Percentiles rank a stretch among this genome's conserved stretches.
phyloP scores from a whole-genome alignment of 164 flowering plant species.

The Protea cynaroides region DNA sequence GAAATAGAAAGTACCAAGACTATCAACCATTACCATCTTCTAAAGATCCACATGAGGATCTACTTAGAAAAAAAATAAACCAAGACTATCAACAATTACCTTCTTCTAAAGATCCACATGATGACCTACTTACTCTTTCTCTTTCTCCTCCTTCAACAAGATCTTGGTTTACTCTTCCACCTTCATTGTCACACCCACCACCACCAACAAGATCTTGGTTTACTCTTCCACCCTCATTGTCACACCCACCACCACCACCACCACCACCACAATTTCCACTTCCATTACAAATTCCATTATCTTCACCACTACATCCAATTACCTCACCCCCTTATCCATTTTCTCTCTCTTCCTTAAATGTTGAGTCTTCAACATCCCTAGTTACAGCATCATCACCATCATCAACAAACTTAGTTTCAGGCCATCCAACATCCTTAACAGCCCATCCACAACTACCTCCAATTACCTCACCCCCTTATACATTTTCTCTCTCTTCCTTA shows the following conservation, averaged over 20 bases:
- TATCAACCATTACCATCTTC: too few species aligned
- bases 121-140: neutral
- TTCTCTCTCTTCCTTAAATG: neutral
- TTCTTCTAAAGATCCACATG: neutral
- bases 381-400: too few species aligned
- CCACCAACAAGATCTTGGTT: neutral
- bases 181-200: neutral
- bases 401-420: too few species aligned
- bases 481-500: neutral
- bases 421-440: neutral
- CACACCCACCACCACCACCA: neutral
- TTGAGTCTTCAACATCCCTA: neutral
- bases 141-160: neutral
- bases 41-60: too few species aligned
- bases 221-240: neutral
- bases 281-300: too few species aligned
- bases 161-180: neutral
- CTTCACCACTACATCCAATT: too few species aligned
- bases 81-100: neutral
- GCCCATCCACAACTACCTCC: neutral
- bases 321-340: neutral
- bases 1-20: too few species aligned
- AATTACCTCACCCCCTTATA: neutral
- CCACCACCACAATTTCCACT: too few species aligned
- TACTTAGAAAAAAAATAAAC: too few species aligned